Base-by-base conservation (phyloP, 164 flowering plant species). In the Pachysandra terminalis region DNA sequence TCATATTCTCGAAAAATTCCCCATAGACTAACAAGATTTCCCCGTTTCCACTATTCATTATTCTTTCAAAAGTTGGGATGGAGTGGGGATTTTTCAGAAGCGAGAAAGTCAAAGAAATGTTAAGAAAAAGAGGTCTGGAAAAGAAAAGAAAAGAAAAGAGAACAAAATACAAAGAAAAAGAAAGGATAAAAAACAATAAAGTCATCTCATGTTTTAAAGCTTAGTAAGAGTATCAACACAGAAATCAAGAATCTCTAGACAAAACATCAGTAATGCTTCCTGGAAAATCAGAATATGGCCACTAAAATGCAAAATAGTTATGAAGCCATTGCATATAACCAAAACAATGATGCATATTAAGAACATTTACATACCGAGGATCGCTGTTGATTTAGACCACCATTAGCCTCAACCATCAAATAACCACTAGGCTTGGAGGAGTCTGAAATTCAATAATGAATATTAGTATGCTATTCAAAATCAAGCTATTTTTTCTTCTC, bases 381-480 rank as follows among this genome's bases (percentile, higher is more conserved):
- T 19, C 98, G 87, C 66, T 94, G 98, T 68, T 94, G 98, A 75
- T 94, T 91, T 56, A 94, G 91, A 56, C 98, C 98, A 27, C 98
- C 98, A 80, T 91, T 94, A 58, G 95, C 98, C 56, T 89, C 97
- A 56, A 94, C 86, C 69, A 88, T 79, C 72, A 94, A 73, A 81
- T 86, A 94, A n/a, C 84, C 85, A 70, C 68, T 79, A 21, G 75
- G 74, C 41, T 56, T 72, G 61, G 59, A 26, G 21, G 79, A 73
- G 19, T 59, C 96, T 89, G 86, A 69, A 74, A 74, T 58, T 59
- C 19, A 71, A 70, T 19, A 28, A n/a, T 28, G 60, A 41, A 48
- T 52, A 56, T 63, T 63, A 66, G 57, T 40, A 61, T 2, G 54
- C 7, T 23, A 22, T 5, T 35, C 53, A 56, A 66, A 25, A 41